phyloP scores from a whole-genome alignment of 2,329 filamentous ascomycete species.

The Nigrograna mackinnonii region DNA sequence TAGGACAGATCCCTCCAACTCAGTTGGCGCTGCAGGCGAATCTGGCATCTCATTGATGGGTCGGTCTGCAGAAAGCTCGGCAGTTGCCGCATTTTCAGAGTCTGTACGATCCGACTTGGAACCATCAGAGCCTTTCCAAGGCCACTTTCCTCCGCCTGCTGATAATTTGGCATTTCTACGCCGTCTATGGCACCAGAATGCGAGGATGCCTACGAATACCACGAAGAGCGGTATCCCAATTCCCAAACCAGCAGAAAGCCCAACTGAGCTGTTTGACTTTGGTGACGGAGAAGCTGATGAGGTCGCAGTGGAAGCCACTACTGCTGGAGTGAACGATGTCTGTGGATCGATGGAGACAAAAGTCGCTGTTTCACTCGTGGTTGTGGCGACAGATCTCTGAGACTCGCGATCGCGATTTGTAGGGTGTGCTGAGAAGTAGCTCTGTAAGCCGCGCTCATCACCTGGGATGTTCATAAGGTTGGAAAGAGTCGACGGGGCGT shows the following conservation, averaged over 20 bases:
- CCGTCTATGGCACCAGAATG: not conserved
- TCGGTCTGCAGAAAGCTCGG: not conserved
- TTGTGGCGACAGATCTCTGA: not conserved
- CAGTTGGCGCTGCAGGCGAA: constrained; percentile 1
- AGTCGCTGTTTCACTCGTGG: not conserved
- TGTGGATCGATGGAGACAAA: too few relatives aligned
- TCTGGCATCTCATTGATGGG: not conserved
- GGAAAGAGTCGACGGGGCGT: constrained; percentile 1
- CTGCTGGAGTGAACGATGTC: too few relatives aligned
- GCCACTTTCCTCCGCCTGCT: not conserved
- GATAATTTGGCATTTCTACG: not conserved
- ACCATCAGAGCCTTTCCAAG: too few relatives aligned
- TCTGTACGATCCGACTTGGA: too few relatives aligned
- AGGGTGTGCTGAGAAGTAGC: constrained; percentile 11
- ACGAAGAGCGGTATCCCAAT: not conserved
- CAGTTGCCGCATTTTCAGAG: too few relatives aligned
- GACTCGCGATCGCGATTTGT: not conserved
- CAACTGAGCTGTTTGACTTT: too few relatives aligned
- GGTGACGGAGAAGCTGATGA: too few relatives aligned
- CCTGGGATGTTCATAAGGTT: constrained; percentile 9
- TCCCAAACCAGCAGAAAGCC: too few relatives aligned
- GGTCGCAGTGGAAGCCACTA: too few relatives aligned
- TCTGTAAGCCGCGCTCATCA: not conserved
- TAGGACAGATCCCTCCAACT: constrained; percentile 7
- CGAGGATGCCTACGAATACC: not conserved